Evolutionary conservation across 805 yeast species (phyloP), one percentile per base, ranked within the genome.

Genomic region (Lipomyces spencermartinsiae): DNA sequence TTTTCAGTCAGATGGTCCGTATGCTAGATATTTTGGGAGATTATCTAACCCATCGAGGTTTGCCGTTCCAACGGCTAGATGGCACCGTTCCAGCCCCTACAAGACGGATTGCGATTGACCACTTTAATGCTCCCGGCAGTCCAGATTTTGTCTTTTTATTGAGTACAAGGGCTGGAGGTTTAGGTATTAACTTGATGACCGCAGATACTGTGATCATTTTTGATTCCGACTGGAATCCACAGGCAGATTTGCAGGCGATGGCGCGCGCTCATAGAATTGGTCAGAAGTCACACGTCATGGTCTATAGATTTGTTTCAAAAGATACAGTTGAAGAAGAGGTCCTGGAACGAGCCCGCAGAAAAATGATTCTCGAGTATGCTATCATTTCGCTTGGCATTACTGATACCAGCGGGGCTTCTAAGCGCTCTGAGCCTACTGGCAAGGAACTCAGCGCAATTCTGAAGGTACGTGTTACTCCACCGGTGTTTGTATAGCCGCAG

Each of bases 241-340:
- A 95, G 79, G 99, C 99, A 0, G 99, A 95, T 84, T 83, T 95
- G 75, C 99, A 95, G 80, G 99, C 99, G 0, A 95, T 95, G 99
- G 99, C 99, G 0, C 88, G 99, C 80, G 99, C 99, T 2, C 99
- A 95, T 81, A 89, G 99, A 83, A 95, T 95, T 77, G 99, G 99
- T n/a, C 99, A 95, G 79, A 95, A 93, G 80, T 93, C 92, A 75
- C 99, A 95, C 80, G 99, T 95, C 49, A 92, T 92, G 88, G 98
- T 95, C 19, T 95, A 95, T 78, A 84, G 99, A 77, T 91, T 95
- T 81, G 98, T 95, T n/a, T 90, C 97, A 67, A 95, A 95, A 75
- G 99, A 95, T 75, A 95, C 99, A 0, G 97, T 95, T 14, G 99
- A 95, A 79, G 99, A 95, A 79, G 97, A 95, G 77, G 97, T 95